phyloP scores from a whole-genome alignment of 2,329 filamentous ascomycete genomes.

The Pseudophaeomoniella oleicola region DNA sequence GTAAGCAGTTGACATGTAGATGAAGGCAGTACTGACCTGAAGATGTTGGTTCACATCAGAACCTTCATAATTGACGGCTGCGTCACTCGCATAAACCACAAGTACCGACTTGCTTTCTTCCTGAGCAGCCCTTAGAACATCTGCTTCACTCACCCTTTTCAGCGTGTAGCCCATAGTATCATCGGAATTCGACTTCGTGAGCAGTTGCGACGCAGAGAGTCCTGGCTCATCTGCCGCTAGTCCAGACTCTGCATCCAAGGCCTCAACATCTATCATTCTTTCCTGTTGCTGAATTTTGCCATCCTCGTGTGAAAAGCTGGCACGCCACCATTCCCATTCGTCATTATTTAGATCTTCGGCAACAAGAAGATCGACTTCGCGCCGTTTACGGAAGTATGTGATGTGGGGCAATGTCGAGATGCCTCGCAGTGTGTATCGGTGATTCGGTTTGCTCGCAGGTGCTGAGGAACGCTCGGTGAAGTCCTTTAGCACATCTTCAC shows the following conservation, averaged over 20 bases:
- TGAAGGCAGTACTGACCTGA: slow-evolving; percentile 16
- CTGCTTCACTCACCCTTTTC: slow-evolving; percentile 30
- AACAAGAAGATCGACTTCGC: slow-evolving; percentile 11
- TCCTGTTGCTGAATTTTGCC: slow-evolving; percentile 20
- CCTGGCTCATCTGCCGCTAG: background rate
- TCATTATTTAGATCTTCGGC: slow-evolving; percentile 18
- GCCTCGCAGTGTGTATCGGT: slow-evolving; percentile 42
- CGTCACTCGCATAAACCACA: slow-evolving; percentile 44
- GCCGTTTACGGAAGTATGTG: slow-evolving; percentile 38
- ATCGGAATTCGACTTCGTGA: background rate
- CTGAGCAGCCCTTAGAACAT: slow-evolving; percentile 39
- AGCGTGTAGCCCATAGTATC: slow-evolving; percentile 25
- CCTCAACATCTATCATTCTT: slow-evolving; percentile 7
- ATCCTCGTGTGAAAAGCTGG: slow-evolving; percentile 33
- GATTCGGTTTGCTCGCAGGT: slow-evolving; percentile 8
- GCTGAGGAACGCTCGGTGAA: slow-evolving; percentile 19
- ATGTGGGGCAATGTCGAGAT: slow-evolving; percentile 43
- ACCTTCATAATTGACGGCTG: slow-evolving; percentile 21
- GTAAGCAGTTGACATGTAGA: slow-evolving; percentile 8
- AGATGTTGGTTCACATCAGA: slow-evolving; percentile 19
- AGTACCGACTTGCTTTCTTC: slow-evolving; percentile 38
- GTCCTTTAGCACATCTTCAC: slow-evolving; percentile 21
- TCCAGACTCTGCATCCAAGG: slow-evolving; percentile 2
- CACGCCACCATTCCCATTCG: slow-evolving; percentile 42
- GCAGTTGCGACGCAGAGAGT: background rate